A percentile compares a stretch with the other conserved stretches of the same genome.
These are phyloP conservation scores for Verruconis gallopava DNA, from an alignment of 2,329 filamentous ascomycete species.

Conservation along the genomic window DNA sequence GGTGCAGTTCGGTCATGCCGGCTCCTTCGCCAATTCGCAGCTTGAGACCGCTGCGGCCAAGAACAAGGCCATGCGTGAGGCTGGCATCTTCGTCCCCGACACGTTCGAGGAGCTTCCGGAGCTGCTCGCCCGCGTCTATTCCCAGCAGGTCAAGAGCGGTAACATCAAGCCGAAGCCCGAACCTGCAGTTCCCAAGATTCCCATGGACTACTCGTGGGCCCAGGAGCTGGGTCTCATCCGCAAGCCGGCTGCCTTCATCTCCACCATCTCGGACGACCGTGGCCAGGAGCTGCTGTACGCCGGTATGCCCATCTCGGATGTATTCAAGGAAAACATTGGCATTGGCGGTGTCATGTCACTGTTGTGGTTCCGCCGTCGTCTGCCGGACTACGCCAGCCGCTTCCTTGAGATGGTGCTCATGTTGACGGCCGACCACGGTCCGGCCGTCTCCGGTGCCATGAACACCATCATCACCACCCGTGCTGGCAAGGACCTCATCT, in stretches of 20 bases:
- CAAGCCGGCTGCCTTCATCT: constrained; percentile 99
- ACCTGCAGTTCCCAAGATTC: constrained; percentile 94
- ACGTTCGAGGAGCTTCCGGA: constrained; percentile 92
- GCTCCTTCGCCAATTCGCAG: constrained; percentile 97
- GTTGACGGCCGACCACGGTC: constrained; percentile 98
- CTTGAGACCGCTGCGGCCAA: constrained; percentile 93
- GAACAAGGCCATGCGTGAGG: constrained; percentile 94
- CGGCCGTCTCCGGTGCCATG: constrained; percentile 98
- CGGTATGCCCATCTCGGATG: constrained; percentile 99
- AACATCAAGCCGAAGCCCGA: constrained; percentile 76
- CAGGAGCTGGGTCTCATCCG: constrained; percentile 98
- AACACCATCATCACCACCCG: constrained; percentile 99
- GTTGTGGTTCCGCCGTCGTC: constrained; percentile 96
- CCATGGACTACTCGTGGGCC: constrained; percentile 98
- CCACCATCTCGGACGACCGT: constrained; percentile 98
- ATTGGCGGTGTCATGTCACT: constrained; percentile 99
- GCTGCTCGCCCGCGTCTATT: constrained; percentile 68
- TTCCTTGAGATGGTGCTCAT: constrained; percentile 99
- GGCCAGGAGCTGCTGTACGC: constrained; percentile 97
- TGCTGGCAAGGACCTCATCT: constrained; percentile 98
- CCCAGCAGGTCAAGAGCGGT: constrained; percentile 73
- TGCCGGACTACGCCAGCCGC: constrained; percentile 91
- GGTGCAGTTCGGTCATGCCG: constrained; percentile 98
- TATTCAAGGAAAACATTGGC: constrained; percentile 97
- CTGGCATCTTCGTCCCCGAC: constrained; percentile 84